Conservation (phyloP, 2,329 filamentous ascomycete genomes). For the Clarireedia homoeocarpa region DNA sequence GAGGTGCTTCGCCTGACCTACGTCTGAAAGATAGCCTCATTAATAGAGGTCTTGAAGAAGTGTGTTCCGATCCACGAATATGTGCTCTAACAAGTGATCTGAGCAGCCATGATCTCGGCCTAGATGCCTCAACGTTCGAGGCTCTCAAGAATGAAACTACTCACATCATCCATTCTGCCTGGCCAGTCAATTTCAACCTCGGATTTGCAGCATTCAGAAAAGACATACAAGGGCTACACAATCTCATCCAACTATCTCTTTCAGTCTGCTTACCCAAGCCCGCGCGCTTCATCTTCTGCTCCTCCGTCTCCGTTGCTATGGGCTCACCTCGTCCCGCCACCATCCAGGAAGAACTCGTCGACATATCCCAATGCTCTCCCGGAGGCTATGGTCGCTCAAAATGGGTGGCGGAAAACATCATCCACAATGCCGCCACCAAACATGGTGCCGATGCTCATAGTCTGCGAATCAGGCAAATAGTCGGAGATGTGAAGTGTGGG, state of each 20-base stretch:
- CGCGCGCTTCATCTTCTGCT: conserved; percentile 32
- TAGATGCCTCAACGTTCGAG: conserved; percentile 25
- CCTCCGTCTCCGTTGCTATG: conserved; percentile 29
- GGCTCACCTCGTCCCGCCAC: conserved; percentile 21
- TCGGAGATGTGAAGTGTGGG: conserved; percentile 37
- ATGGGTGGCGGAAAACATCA: conserved; percentile 39
- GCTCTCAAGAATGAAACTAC: conserved; percentile 30
- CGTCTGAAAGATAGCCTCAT: conserved; percentile 30
- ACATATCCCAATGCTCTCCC: conserved; percentile 30
- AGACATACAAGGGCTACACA: conserved; percentile 34
- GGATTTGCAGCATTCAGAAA: conserved; percentile 40
- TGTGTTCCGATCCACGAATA: conserved; percentile 29
- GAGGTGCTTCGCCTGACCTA: conserved; percentile 29
- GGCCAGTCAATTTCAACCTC: conserved; percentile 51
- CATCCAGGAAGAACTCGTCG: conserved; percentile 31
- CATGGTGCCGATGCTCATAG: conserved; percentile 29
- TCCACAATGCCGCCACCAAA: conserved; percentile 28
- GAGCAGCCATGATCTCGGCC: conserved; percentile 33
- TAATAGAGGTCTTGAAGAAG: conserved; percentile 28
- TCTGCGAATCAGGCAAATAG: conserved; percentile 42
- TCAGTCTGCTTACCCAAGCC: conserved; percentile 22
- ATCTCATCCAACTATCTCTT: conserved; percentile 35
- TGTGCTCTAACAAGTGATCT: conserved; percentile 34
- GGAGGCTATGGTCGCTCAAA: conserved; percentile 44
- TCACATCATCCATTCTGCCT: conserved; percentile 42